Evolutionary conservation across 805 yeast genomes (phyloP), one percentile per base, ranked within the genome.

Genomic region (Wickerhamomyces alni): DNA sequence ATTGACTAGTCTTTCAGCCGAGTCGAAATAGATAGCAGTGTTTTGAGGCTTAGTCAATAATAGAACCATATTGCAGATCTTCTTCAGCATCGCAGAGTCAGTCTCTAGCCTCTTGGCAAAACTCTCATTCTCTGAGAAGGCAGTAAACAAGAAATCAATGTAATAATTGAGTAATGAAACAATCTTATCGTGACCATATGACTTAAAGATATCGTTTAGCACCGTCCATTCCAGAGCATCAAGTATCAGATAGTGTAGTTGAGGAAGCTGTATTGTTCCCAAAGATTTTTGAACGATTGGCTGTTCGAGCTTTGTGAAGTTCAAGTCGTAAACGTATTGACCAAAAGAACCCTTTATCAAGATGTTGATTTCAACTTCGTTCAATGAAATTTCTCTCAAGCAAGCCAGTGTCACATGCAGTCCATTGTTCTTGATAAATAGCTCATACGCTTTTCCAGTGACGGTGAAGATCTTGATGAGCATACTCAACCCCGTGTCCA

Each of bases 341-440:
- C 78, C 76, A 63, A 75, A 66, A 13, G 71, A 62, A 6, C 76
- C 70, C 37, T 70, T 52, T 49, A 74, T 64, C 11, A 75, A 47
- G 9, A 63, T 48, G 26, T 69, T 51, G 10, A 69, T 17, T 32
- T 47, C 52, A 27, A 40, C 32, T 36, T 43, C 22, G 43, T 55
- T 49, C 5, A 79, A 54, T 30, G 67, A 67, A 42, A 70, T 67
- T 47, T 74, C 69, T 46, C 69, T 57, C 37, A 81, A 44, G 35
- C 64, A 59, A 40, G 66, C 68, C 3, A 72, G 67, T 38, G 75
- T 55, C 9, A 73, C 70, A 38, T 65, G 69, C 21, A 74, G 57
- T 0, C 87, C 87, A 38, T 68, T 67, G 39, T 69, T 72, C 8
- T 66, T 69, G 25, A 70, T 63, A 45, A 83, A 82, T 18, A 69